A percentile compares a stretch with the other conserved stretches of the same genome.
These are phyloP conservation scores for Phytopythium oedochilum DNA, from an alignment of 352 stramenopile genomes.

Conservation along the genomic window DNA sequence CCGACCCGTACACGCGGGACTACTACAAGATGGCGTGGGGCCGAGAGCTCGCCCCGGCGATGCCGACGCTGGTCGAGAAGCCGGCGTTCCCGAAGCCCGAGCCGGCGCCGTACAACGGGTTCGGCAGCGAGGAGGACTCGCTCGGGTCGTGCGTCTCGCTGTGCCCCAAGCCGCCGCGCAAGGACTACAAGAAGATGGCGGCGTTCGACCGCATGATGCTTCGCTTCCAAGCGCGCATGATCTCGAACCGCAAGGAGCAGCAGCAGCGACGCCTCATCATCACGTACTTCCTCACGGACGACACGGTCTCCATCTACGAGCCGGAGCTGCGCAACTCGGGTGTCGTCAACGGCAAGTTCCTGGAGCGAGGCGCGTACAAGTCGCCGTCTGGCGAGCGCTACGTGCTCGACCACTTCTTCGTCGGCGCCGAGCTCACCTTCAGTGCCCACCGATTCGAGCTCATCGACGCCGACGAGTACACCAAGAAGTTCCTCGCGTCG, in stretches of 20 bases:
- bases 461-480: conserved; percentile 79
- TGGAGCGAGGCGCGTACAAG: conserved; percentile 76
- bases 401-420: conserved; percentile 47
- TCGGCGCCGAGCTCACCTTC: conserved; percentile 53
- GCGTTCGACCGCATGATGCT: conserved; percentile 74
- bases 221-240: conserved; percentile 64
- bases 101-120: conserved; percentile 67
- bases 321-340: conserved; percentile 74
- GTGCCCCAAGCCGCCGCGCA: conserved; percentile 64
- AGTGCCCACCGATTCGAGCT: conserved; percentile 76
- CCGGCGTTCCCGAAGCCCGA: conserved; percentile 49
- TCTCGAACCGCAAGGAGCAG: conserved; percentile 73
- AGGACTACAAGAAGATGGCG: conserved; percentile 80
- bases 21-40: conserved; percentile 77
- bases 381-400: conserved; percentile 49
- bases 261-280: conserved; percentile 76
- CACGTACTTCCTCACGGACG: conserved; percentile 79
- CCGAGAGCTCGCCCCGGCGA: conserved; percentile 31
- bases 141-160: conserved; percentile 58
- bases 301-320: conserved; percentile 76
- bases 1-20: conserved; percentile 68
- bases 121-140: conserved; percentile 74
- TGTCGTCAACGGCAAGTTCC: conserved; percentile 80
- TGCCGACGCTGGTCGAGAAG: conserved; percentile 38
- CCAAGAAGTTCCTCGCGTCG: conserved; percentile 69